A percentile compares a stretch with the other conserved stretches of the same genome.
phyloP scores from a whole-genome alignment of 257 asterid species.

The Solanum okadae region DNA sequence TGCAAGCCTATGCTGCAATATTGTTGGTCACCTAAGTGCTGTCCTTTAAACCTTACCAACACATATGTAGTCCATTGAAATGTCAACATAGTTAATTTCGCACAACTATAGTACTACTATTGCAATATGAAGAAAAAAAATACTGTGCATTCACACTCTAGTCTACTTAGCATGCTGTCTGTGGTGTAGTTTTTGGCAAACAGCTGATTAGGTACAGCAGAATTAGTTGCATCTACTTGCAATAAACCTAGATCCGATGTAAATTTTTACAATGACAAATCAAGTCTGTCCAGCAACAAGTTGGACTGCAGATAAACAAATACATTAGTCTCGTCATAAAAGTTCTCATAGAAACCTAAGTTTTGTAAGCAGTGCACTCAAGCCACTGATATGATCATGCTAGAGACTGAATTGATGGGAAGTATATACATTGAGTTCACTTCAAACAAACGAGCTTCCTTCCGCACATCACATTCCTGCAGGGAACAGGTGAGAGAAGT shows the following conservation, averaged over 20 bases:
- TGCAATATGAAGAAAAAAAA: neutral
- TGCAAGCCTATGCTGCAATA: neutral
- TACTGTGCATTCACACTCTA: neutral
- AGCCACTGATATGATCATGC: neutral
- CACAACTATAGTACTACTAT: neutral
- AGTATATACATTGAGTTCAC: constrained; percentile 10
- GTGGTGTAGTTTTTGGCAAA: neutral
- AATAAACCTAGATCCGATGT: neutral
- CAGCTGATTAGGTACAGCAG: neutral
- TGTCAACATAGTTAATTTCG: neutral
- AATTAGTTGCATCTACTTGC: neutral
- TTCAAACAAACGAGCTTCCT: constrained; percentile 33
- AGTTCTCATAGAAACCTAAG: neutral
- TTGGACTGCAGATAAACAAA: neutral
- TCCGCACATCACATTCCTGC: constrained; percentile 64
- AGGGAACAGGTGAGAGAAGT: constrained; percentile 1
- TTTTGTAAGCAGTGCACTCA: neutral
- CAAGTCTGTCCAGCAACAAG: neutral
- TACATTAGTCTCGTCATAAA: neutral
- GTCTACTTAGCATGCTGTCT: neutral
- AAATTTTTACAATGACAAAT: neutral
- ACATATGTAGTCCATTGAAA: neutral
- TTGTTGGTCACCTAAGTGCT: neutral
- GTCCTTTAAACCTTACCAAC: neutral
- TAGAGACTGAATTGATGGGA: neutral